phyloP scores from a whole-genome alignment of 2,329 filamentous ascomycete genomes.

The Diaporthe destruens region DNA sequence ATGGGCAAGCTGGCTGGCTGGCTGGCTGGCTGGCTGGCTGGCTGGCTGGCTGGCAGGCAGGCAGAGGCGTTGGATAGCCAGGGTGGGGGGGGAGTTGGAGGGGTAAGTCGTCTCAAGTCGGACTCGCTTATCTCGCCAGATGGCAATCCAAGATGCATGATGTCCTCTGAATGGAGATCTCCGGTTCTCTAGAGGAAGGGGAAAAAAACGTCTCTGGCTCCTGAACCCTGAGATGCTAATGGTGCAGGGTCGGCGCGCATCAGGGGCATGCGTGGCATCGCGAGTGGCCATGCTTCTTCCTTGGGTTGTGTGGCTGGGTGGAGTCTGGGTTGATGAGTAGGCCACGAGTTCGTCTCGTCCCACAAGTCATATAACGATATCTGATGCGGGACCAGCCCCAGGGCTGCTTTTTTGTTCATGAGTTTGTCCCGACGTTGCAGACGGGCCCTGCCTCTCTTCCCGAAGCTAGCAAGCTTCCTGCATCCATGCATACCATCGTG shows the following conservation, averaged over 20 bases:
- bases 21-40: neutral
- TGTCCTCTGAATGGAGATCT: conserved; percentile 28
- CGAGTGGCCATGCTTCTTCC: conserved; percentile 12
- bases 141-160: conserved; percentile 34
- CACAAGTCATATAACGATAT: conserved; percentile 31
- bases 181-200: conserved; percentile 19
- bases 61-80: neutral
- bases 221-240: conserved; percentile 9
- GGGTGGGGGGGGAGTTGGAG: neutral
- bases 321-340: conserved; percentile 10
- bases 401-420: conserved; percentile 17
- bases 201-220: neutral
- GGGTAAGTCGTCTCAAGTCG: conserved; percentile 14
- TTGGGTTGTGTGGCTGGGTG: neutral
- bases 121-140: conserved; percentile 33
- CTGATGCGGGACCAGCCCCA: conserved; percentile 7
- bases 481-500: conserved; percentile 41
- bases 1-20: conserved; percentile 5
- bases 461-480: conserved; percentile 37
- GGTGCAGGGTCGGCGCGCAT: neutral
- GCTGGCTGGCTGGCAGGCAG: conserved; percentile 1
- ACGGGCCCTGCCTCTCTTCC: conserved; percentile 34
- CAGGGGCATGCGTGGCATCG: conserved; percentile 24
- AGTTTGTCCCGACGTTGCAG: conserved; percentile 32
- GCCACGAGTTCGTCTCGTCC: conserved; percentile 18